phyloP scores from a whole-genome alignment of 768 basidiomycete genomes.

The Amyloporia xantha region DNA sequence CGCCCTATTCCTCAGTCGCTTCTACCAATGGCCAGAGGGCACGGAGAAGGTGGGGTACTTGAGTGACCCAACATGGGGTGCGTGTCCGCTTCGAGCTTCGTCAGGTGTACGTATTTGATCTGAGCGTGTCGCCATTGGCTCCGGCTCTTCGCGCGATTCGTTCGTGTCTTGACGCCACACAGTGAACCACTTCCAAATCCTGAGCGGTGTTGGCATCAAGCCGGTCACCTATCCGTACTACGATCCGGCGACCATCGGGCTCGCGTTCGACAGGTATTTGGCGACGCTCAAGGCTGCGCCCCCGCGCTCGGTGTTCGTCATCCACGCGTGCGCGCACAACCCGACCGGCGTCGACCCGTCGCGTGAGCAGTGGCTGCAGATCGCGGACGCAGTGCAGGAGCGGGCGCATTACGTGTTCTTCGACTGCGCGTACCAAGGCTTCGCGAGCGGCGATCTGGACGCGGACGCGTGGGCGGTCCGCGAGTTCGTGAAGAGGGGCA shows the following conservation, averaged over 20 bases:
- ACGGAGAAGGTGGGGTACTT: constrained; percentile 69
- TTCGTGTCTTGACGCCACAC: not conserved
- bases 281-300: constrained; percentile 56
- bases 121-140: not conserved
- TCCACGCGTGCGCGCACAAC: constrained; percentile 96
- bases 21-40: constrained; percentile 56
- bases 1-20: constrained; percentile 77
- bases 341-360: constrained; percentile 96
- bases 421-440: constrained; percentile 96
- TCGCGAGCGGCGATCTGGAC: constrained; percentile 88
- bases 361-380: constrained; percentile 72
- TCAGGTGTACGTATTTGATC: no score
- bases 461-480: constrained; percentile 89
- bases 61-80: constrained; percentile 94
- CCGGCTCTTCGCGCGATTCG: not conserved
- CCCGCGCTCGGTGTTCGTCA: constrained; percentile 73
- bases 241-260: constrained; percentile 80
- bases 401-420: constrained; percentile 87
- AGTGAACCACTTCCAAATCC: constrained; percentile 89
- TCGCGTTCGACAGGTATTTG: constrained; percentile 72
- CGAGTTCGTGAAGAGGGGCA: constrained; percentile 69
- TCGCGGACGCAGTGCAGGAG: constrained; percentile 64
- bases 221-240: constrained; percentile 93
- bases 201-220: constrained; percentile 83
- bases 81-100: constrained; percentile 23